A percentile compares a stretch with the other conserved stretches of the same genome.
These are phyloP conservation scores for Saccharomyces hybrid DNA, from an alignment of 1,139 yeast genomes.

Conservation along the genomic window DNA sequence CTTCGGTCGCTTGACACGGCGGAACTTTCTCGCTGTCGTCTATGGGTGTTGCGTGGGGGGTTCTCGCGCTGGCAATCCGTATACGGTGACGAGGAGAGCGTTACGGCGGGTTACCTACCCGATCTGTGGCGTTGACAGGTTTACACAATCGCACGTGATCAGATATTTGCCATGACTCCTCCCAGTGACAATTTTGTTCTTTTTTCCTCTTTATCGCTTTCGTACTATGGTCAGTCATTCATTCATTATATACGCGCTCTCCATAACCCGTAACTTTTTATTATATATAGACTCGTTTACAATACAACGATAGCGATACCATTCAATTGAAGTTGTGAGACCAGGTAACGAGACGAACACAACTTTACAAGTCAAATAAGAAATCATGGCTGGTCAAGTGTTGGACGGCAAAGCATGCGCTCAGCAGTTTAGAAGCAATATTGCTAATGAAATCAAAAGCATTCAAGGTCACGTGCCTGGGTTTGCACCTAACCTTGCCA, in stretches of 20 bases:
- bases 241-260: background rate
- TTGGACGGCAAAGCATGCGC: conserved; percentile 74
- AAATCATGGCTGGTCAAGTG: conserved; percentile 15
- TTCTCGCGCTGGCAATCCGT: conserved; percentile 72
- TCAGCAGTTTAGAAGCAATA: conserved; percentile 41
- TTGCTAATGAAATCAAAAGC: conserved; percentile 44
- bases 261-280: background rate
- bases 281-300: background rate
- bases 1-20: conserved; percentile 44
- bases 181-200: background rate
- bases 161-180: background rate
- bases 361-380: background rate
- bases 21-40: conserved; percentile 38
- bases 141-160: conserved; percentile 1
- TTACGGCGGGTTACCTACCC: conserved; percentile 60
- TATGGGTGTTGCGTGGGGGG: conserved; percentile 77
- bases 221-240: background rate
- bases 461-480: conserved; percentile 48
- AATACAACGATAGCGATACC: background rate
- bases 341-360: background rate
- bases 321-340: background rate
- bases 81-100: conserved; percentile 57
- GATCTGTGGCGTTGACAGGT: conserved; percentile 43
- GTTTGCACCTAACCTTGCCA: conserved; percentile 67
- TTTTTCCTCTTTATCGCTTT: background rate